A percentile compares a stretch with the other conserved stretches of the same genome.
These are phyloP conservation scores for Diaporthe longicolla DNA, from an alignment of 2,329 filamentous ascomycete genomes.

Conservation along the genomic window DNA sequence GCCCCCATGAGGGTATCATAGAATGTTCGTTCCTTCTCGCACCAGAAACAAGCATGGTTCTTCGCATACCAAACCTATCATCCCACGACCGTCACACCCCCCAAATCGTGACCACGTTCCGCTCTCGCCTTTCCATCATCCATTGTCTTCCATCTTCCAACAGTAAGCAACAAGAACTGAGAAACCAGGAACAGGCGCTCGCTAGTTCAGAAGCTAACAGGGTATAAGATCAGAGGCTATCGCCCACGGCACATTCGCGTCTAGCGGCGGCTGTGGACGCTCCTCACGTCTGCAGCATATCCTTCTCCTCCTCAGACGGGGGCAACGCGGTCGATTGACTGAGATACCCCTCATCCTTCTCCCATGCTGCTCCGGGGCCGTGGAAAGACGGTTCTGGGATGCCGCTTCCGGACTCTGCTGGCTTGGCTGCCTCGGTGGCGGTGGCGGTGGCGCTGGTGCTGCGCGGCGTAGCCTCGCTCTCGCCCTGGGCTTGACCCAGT, in stretches of 20 bases:
- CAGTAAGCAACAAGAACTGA: neutral
- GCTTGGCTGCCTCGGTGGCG: conserved; percentile 34
- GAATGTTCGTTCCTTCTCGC: neutral
- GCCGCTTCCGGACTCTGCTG: conserved; percentile 35
- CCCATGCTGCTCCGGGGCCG: conserved; percentile 65
- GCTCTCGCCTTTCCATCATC: neutral
- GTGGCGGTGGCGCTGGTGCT: conserved; percentile 22
- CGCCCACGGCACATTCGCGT: conserved; percentile 15
- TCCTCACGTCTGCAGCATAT: conserved; percentile 57
- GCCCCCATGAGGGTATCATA: conserved; percentile 13
- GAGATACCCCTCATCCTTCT: conserved; percentile 62
- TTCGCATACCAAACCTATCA: neutral
- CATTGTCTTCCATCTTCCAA: neutral
- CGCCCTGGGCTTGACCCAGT: conserved; percentile 41
- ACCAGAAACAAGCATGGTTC: neutral
- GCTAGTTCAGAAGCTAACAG: conserved; percentile 13
- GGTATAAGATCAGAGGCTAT: conserved; percentile 20
- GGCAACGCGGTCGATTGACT: conserved; percentile 55
- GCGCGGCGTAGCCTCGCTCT: conserved; percentile 42
- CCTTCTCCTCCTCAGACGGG: conserved; percentile 58
- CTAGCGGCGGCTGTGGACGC: conserved; percentile 9
- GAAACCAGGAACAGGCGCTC: neutral
- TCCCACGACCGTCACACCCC: neutral
- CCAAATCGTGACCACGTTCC: neutral
- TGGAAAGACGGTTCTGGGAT: conserved; percentile 63